phyloP scores from a whole-genome alignment of 768 basidiomycete genomes.

The Xerocomus potaroensis region DNA sequence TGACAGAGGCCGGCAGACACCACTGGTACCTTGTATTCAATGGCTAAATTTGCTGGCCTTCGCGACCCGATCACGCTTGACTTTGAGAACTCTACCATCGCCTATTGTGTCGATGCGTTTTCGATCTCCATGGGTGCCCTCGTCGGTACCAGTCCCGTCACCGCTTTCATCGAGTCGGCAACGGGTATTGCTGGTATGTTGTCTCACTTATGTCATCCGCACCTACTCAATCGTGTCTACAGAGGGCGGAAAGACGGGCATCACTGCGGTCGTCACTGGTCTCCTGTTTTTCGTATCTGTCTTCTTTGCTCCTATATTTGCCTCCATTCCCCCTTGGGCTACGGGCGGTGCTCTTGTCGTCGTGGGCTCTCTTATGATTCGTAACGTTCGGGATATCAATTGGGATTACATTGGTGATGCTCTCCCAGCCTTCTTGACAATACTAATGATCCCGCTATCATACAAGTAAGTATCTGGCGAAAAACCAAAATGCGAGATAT shows the following conservation, averaged over 20 bases:
- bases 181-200: conserved; percentile 68
- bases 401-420: conserved; percentile 87
- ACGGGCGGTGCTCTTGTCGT: conserved; percentile 84
- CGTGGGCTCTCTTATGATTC: conserved; percentile 86
- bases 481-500: neutral
- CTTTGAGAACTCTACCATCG: conserved; percentile 79
- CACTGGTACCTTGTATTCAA: conserved; percentile 78
- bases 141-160: conserved; percentile 77
- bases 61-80: conserved; percentile 81
- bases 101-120: conserved; percentile 81
- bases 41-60: conserved; percentile 89
- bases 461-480: conserved; percentile 55
- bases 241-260: conserved; percentile 87
- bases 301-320: conserved; percentile 88
- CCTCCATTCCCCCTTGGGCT: conserved; percentile 83
- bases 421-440: conserved; percentile 81
- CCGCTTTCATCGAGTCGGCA: conserved; percentile 78
- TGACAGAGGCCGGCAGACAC: conserved; percentile 26
- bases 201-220: neutral
- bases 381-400: conserved; percentile 82
- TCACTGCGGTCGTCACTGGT: conserved; percentile 71
- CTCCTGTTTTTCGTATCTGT: conserved; percentile 77
- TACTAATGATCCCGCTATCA: conserved; percentile 74
- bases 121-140: conserved; percentile 78
- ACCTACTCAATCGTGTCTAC: conserved; percentile 11